phyloP scores from a whole-genome alignment of 2,329 filamentous ascomycete genomes.

The Rutstroemia sp. region DNA sequence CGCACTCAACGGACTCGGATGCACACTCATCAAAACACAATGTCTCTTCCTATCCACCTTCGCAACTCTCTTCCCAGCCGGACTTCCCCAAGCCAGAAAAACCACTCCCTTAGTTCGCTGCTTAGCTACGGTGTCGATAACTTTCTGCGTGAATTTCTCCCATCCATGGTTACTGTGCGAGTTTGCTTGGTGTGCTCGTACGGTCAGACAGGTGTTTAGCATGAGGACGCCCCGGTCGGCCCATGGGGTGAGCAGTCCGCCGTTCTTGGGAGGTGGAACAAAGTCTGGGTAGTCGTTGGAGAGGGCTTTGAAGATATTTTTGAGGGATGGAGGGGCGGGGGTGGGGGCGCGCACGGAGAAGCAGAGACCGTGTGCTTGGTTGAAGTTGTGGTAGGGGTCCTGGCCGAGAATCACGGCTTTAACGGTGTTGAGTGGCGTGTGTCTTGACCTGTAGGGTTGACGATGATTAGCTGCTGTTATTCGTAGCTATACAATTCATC shows the following conservation, averaged over 20 bases:
- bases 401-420: slow-evolving; percentile 93
- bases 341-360: slow-evolving; percentile 93
- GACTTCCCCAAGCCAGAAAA: slow-evolving; percentile 88
- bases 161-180: slow-evolving; percentile 81
- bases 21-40: slow-evolving; percentile 76
- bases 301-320: slow-evolving; percentile 88
- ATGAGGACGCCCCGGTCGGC: slow-evolving; percentile 87
- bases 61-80: slow-evolving; percentile 71
- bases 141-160: slow-evolving; percentile 87
- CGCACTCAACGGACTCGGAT: slow-evolving; percentile 91
- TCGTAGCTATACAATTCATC: not conserved
- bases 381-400: slow-evolving; percentile 92
- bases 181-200: slow-evolving; percentile 81
- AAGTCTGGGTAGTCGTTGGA: slow-evolving; percentile 84
- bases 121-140: slow-evolving; percentile 79
- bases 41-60: slow-evolving; percentile 69
- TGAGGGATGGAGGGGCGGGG: slow-evolving; percentile 77
- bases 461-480: slow-evolving; percentile 16
- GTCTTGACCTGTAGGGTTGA: slow-evolving; percentile 65
- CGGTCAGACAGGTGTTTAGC: slow-evolving; percentile 91
- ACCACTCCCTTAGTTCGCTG: slow-evolving; percentile 76
- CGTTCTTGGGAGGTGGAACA: slow-evolving; percentile 63
- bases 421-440: slow-evolving; percentile 81
- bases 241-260: slow-evolving; percentile 85
- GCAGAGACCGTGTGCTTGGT: slow-evolving; percentile 92